A percentile compares a stretch with the other conserved stretches of the same genome.
These are phyloP conservation scores for Ascoidea rubescens DNA, from an alignment of 805 yeast genomes.

Conservation along the genomic window DNA sequence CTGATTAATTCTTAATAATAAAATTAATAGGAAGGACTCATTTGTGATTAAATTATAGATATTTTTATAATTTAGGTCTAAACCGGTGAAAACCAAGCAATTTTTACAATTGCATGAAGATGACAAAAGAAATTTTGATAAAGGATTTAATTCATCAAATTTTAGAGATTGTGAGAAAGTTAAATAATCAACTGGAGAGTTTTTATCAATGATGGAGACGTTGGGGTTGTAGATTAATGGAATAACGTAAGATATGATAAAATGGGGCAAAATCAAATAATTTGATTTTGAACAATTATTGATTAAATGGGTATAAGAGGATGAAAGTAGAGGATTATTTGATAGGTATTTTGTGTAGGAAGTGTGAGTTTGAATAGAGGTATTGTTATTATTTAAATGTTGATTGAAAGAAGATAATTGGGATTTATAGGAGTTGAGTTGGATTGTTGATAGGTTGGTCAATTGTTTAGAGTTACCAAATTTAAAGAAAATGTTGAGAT, in stretches of 20 bases:
- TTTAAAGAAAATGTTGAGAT: too few species aligned
- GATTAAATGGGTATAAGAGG: background rate
- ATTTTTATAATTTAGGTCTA: background rate
- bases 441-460: background rate
- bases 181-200: too few species aligned
- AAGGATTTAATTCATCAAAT: background rate
- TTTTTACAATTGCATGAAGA: background rate
- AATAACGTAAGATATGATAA: background rate
- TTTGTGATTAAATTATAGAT: too few species aligned
- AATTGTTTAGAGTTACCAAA: background rate
- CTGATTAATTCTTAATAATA: background rate
- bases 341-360: background rate
- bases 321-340: too few species aligned
- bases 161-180: too few species aligned
- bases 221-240: background rate
- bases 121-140: background rate
- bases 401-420: background rate
- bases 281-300: background rate
- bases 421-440: too few species aligned
- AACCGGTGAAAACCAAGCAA: background rate
- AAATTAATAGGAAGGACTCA: background rate
- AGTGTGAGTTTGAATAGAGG: background rate
- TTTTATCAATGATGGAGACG: background rate
- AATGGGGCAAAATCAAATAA: background rate
- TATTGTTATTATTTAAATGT: too few species aligned